Conservation (phyloP, 495 filamentous ascomycete species). For the Xylaria acuta region DNA sequence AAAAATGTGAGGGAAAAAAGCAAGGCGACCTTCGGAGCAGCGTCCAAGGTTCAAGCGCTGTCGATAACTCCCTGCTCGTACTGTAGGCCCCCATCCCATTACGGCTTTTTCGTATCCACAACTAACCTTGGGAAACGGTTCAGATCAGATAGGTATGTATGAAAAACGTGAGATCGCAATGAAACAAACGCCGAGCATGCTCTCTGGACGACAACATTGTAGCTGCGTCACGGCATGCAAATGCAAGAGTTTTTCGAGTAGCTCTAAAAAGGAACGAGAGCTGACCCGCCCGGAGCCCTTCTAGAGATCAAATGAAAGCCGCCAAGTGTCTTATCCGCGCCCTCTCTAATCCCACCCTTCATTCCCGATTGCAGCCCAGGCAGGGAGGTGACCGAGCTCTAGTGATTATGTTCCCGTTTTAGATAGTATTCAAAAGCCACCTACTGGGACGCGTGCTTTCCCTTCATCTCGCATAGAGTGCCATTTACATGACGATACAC, state of each 20-base stretch:
- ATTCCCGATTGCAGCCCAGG: slow-evolving; percentile 1
- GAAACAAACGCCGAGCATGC: slow-evolving; percentile 27
- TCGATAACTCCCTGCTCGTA: slow-evolving; percentile 13
- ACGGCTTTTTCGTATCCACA: slow-evolving; percentile 7
- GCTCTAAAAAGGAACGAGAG: neutral
- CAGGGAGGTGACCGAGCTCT: neutral
- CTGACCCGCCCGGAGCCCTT: slow-evolving; percentile 16
- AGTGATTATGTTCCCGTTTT: neutral
- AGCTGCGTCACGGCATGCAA: slow-evolving; percentile 16
- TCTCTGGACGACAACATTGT: slow-evolving; percentile 7
- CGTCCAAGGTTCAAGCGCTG: neutral
- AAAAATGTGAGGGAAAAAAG: neutral
- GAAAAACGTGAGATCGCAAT: slow-evolving; percentile 1
- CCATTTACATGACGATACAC: slow-evolving; percentile 62
- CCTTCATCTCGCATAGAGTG: neutral
- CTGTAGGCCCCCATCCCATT: neutral
- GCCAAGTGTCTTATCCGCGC: neutral
- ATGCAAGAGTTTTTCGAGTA: slow-evolving; percentile 24
- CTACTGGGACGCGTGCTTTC: neutral
- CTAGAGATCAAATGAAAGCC: slow-evolving; percentile 23
- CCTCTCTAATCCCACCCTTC: slow-evolving; percentile 17
- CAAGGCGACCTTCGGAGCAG: neutral
- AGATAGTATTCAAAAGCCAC: slow-evolving; percentile 20
- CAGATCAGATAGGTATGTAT: slow-evolving; percentile 9
- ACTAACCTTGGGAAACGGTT: neutral